Evolutionary conservation across 768 basidiomycete species (phyloP).

Genomic region (Piloderma croceum): DNA sequence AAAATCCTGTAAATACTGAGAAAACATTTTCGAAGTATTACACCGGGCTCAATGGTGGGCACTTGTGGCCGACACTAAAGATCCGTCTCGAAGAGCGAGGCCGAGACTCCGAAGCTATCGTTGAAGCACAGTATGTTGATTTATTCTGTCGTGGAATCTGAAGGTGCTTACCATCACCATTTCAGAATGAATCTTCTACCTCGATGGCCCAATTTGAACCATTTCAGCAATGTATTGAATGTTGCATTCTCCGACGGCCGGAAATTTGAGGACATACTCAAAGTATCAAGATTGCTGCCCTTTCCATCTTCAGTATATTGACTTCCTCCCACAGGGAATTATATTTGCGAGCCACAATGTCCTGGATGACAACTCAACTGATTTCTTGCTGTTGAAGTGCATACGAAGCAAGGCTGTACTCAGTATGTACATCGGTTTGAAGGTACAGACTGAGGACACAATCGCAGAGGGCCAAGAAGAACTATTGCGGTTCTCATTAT

Average conservation of each 20-base stretch:
- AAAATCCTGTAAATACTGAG: no score
- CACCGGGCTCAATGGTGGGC: slow-evolving; percentile 28
- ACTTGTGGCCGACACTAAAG: slow-evolving; percentile 25
- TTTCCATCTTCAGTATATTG: background rate
- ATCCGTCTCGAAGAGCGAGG: slow-evolving; percentile 13
- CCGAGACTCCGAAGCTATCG: slow-evolving; percentile 2
- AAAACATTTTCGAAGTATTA: no score
- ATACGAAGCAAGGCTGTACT: slow-evolving; percentile 27
- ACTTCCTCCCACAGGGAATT: slow-evolving; percentile 18
- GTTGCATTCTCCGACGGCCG: slow-evolving; percentile 29
- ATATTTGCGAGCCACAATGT: slow-evolving; percentile 24
- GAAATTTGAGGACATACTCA: slow-evolving; percentile 32
- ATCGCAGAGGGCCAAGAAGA: slow-evolving; percentile 16
- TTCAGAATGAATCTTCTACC: no score
- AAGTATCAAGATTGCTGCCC: slow-evolving; percentile 17
- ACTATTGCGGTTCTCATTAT: slow-evolving; percentile 11
- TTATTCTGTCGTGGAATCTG: no score
- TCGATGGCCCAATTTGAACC: slow-evolving; percentile 29
- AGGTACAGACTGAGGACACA: slow-evolving; percentile 27
- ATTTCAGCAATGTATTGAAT: slow-evolving; percentile 22
- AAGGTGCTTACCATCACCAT: no score
- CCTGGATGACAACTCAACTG: slow-evolving; percentile 11
- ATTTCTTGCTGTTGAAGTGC: slow-evolving; percentile 22
- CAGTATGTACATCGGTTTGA: slow-evolving; percentile 23
- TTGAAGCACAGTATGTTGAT: slow-evolving; percentile 22